A percentile compares a stretch with the other conserved stretches of the same genome.
phyloP scores from a whole-genome alignment of 352 stramenopile species.

The Elongisporangium prolatum region DNA sequence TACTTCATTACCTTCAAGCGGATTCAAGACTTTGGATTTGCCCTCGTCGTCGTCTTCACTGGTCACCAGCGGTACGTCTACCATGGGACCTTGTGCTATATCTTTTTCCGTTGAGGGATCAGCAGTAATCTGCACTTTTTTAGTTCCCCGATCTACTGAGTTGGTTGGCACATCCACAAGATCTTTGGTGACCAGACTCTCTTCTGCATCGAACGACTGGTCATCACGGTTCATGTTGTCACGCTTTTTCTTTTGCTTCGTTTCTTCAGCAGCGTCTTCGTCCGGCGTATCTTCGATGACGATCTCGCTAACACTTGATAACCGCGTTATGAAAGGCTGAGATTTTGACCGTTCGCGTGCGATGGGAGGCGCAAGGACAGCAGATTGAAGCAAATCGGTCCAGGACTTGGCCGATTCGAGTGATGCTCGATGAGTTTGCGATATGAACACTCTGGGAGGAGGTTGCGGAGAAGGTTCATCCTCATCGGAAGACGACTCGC shows the following conservation, averaged over 20 bases:
- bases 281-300: neutral
- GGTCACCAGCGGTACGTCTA: too few species aligned
- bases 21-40: too few species aligned
- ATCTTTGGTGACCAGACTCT: neutral
- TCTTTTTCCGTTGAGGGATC: neutral
- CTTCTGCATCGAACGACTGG: neutral
- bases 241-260: neutral
- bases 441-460: neutral
- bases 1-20: too few species aligned
- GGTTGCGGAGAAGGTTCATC: neutral
- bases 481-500: neutral
- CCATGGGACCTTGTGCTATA: neutral
- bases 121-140: neutral
- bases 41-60: too few species aligned
- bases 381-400: neutral
- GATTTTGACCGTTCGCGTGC: conserved; percentile 10
- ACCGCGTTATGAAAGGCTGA: conserved; percentile 16
- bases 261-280: conserved; percentile 4
- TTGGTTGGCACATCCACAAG: too few species aligned
- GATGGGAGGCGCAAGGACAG: neutral
- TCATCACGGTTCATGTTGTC: neutral
- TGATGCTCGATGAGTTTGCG: neutral
- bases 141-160: too few species aligned
- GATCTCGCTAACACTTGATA: conserved; percentile 33
- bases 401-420: neutral